Evolutionary conservation across 2,329 filamentous ascomycete species (phyloP).

Genomic region (Ciborinia camelliae): DNA sequence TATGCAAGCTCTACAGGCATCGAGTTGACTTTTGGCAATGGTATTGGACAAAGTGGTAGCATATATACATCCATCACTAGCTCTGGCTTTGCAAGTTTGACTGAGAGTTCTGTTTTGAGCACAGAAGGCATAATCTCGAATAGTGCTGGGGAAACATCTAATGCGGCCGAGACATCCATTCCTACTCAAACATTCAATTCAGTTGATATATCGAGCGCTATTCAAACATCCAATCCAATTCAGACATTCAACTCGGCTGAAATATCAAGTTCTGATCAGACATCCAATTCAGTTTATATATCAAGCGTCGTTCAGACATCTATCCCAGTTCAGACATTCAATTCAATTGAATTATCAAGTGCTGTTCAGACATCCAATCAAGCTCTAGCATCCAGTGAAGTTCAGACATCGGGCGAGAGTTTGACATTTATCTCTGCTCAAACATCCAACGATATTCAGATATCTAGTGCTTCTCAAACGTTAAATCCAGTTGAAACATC

Average conservation of each 20-base stretch:
- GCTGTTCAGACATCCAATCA: background rate
- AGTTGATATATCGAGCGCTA: background rate
- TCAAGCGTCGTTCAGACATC: background rate
- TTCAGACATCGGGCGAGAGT: background rate
- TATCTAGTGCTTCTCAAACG: background rate
- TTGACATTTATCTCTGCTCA: background rate
- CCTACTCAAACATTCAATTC: background rate
- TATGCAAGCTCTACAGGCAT: background rate
- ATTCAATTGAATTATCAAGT: background rate
- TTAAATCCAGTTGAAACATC: background rate
- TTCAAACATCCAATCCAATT: background rate
- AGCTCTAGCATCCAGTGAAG: background rate
- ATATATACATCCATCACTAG: background rate
- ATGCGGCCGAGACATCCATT: background rate
- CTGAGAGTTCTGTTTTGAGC: background rate
- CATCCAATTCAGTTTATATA: background rate
- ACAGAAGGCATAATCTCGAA: background rate
- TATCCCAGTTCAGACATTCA: background rate
- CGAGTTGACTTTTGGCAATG: background rate
- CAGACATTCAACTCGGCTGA: background rate
- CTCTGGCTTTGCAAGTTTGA: background rate
- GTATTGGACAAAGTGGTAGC: conserved; percentile 8
- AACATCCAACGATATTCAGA: background rate
- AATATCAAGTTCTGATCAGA: background rate
- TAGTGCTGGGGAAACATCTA: background rate